Base-by-base conservation (phyloP, 2,329 filamentous ascomycete genomes). In the Nemania abortiva region DNA sequence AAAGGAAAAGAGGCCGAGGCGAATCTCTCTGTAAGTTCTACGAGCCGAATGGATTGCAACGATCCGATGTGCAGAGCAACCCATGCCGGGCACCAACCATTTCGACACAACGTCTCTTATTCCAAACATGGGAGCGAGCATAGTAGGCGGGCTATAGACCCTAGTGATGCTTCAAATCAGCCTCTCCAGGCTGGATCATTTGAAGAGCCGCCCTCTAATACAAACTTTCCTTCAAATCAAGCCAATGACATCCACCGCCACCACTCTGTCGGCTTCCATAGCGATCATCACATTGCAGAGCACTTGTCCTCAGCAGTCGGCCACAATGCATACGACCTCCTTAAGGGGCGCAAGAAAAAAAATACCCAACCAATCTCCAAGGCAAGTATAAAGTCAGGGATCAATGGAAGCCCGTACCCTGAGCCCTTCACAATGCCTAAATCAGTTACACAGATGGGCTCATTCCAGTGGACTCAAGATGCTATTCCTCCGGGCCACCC, bases 81-180 rank as follows among this genome's bases (percentile, higher is more conserved):
- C n/a, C 76, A 76, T 67, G 70, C 72, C 13, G 75, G 76, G 1
- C 74, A 78, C 63, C 72, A 75, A 56, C 72, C 76, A 22, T 70
- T 75, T 64, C 75, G 78, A 3, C 81, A 82, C 69, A 79, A 76
- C 60, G 76, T 80, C 58, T 76, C 74, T 18, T 82, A 78, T 61
- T 69, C 75, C 24, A 71, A 73, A 47, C 57, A 74, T 37, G 66
- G 70, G 50, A 75, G 69, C 53, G 69, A 74, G 20, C 69, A 73
- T 49, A 70, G 56, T n/a, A 70, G 69, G 10, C 68, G 50, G 18
- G 34, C 37, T 4, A 47, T 56, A 20, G 63, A 52, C 15, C 63
- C 45, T 18, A n/a, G 6, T 18, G 42, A 20, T 27, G n/a, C 27
- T 58, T 56, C 58, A 31, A 58, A 58, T 15, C 6, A 3, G 49